phyloP scores from a whole-genome alignment of 2,329 filamentous ascomycete species.

The Stachybotrys elegans region DNA sequence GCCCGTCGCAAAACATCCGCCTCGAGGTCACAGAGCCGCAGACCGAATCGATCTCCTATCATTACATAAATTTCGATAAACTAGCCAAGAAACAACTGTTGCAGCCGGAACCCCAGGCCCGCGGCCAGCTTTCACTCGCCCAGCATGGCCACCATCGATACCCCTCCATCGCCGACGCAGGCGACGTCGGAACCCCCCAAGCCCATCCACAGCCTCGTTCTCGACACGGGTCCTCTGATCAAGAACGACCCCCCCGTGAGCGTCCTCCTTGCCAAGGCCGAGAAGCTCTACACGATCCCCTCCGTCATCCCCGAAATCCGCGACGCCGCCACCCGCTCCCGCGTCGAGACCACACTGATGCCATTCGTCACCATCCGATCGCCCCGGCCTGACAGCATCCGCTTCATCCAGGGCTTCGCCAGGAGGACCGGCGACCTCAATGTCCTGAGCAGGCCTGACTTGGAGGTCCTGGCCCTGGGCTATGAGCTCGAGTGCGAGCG shows the following conservation, averaged over 20 bases:
- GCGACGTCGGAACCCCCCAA: conserved; percentile 37
- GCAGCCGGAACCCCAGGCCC: too few species aligned
- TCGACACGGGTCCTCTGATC: conserved; percentile 90
- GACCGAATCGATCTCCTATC: too few species aligned
- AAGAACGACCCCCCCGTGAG: conserved; percentile 86
- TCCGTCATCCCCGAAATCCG: conserved; percentile 84
- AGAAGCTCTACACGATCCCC: conserved; percentile 76
- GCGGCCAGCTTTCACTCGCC: too few species aligned
- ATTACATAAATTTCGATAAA: too few species aligned
- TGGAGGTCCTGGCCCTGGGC: conserved; percentile 82
- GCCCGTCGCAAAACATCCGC: too few species aligned
- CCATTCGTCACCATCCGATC: conserved; percentile 78
- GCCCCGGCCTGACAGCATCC: conserved; percentile 72
- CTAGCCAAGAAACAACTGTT: too few species aligned
- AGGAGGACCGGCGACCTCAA: conserved; percentile 83
- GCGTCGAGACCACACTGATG: conserved; percentile 77
- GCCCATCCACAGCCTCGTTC: conserved; percentile 73
- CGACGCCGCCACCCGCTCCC: conserved; percentile 72
- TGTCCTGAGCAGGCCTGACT: conserved; percentile 82
- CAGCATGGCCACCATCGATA: conserved; percentile 14
- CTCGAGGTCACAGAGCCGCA: too few species aligned
- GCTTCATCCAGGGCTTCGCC: conserved; percentile 78
- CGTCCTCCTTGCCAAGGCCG: conserved; percentile 71
- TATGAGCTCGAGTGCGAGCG: conserved; percentile 93
- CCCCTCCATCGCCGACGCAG: conserved; percentile 8